Base-by-base conservation (phyloP, 768 basidiomycete species). In the Tricholoma sp. region DNA sequence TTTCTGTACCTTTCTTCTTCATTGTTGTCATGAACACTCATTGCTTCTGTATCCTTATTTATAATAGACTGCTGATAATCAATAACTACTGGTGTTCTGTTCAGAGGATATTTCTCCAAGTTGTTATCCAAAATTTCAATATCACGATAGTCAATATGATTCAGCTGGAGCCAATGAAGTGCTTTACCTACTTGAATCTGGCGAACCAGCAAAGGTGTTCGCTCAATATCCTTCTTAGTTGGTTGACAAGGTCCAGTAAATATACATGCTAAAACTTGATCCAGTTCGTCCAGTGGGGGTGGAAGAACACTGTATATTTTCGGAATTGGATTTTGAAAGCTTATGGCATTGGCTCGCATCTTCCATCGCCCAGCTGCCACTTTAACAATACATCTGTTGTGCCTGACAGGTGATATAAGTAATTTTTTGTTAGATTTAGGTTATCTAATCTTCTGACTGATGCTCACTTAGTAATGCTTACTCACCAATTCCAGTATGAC, bases 301-400 rank as follows among this genome's bases (percentile, higher is more conserved):
- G 63, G 63, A 17, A 67, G 53, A 8, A 37, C 56, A 33, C 59
- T 8, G 55, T 70, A 73, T 1, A 75, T 53, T 49, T 68, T 70
- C 0, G 59, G 54, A 2, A 63, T 64, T 7, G 73, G 73, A 28
- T 62, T 62, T 6, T 61, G 58, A 60, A 69, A 74, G 18, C 63
- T 62, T 1, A 73, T 66, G 1, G 59, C 64, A 63, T 74, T 74
- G 1, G 70, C 72, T 1, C 45, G 54, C 72, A 75, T 71, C 50
- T 73, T 45, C 12, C 15, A 45, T 45, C 24, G 1, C 1, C 44
- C 44, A 24, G 44, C 20, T 10, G 44, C 44, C 20, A 45, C 24
- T 45, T 28, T 45, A 24, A 45, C 44, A 45, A 45, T 45, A 45
- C 44, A 45, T 12, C 20, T 24, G 20, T 45, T 45, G 20, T 45